Evolutionary conservation across 176 grass and related monocot species (phyloP).

Genomic region (Metroxylon sagu): DNA sequence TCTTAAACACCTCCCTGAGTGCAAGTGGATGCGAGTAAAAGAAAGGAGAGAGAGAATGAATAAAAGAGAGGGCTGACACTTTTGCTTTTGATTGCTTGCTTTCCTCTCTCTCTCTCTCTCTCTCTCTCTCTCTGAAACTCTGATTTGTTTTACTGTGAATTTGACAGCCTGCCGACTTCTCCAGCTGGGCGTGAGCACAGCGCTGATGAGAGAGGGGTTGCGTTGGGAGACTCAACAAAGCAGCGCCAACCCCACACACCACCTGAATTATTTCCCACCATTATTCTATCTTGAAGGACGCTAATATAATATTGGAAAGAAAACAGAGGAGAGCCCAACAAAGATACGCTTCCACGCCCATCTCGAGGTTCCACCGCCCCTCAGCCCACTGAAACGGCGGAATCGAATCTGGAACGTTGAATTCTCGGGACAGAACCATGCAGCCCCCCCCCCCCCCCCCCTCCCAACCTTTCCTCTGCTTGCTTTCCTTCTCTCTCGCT

Average conservation of each 20-base stretch:
- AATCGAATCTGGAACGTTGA: not conserved
- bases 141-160: not conserved
- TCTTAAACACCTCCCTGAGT: too few species aligned
- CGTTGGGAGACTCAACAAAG: slow-evolving; percentile 1
- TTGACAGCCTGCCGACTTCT: too few species aligned
- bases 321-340: not conserved
- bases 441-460: too few species aligned
- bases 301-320: too few species aligned
- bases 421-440: not conserved
- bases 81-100: not conserved
- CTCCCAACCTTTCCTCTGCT: too few species aligned
- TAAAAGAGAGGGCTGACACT: not conserved
- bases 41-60: not conserved
- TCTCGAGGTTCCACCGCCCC: not conserved
- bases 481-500: too few species aligned
- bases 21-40: too few species aligned
- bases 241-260: too few species aligned
- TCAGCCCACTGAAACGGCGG: not conserved
- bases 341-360: not conserved
- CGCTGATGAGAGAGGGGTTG: not conserved
- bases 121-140: not conserved
- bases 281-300: too few species aligned
- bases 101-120: not conserved
- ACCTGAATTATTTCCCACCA: too few species aligned
- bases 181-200: not conserved